These are phyloP conservation scores for Exophiala sideris DNA, from an alignment of 2,329 filamentous ascomycete species.

Conservation along the genomic window DNA sequence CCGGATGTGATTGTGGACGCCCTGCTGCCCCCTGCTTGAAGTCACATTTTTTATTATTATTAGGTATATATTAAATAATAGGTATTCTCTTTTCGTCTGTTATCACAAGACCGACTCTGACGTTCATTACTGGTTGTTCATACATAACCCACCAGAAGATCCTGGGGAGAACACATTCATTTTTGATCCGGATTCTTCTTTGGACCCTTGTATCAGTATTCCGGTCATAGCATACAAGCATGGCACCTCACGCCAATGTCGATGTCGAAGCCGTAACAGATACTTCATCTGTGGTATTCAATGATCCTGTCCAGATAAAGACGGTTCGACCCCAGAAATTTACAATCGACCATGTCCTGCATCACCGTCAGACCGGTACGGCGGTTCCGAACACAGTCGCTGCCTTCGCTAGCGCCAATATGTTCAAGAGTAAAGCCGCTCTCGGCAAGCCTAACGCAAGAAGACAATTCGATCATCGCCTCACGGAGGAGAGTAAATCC, in stretches of 20 bases:
- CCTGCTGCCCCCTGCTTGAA: too few species aligned
- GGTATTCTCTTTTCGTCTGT: background rate
- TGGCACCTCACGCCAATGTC: slow-evolving; percentile 28
- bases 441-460: slow-evolving; percentile 67
- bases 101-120: background rate
- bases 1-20: background rate
- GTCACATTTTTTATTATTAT: background rate
- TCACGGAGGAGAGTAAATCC: slow-evolving; percentile 61
- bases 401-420: slow-evolving; percentile 18
- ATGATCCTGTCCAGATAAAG: slow-evolving; percentile 32
- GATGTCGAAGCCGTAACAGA: slow-evolving; percentile 33
- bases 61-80: too few species aligned
- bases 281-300: slow-evolving; percentile 36
- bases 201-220: too few species aligned
- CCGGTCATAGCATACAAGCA: background rate
- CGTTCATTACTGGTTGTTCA: too few species aligned
- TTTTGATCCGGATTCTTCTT: too few species aligned
- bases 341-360: slow-evolving; percentile 64
- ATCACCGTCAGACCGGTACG: slow-evolving; percentile 66
- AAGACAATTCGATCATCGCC: slow-evolving; percentile 66
- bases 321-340: slow-evolving; percentile 35
- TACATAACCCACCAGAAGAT: too few species aligned
- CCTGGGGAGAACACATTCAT: too few species aligned
- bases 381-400: slow-evolving; percentile 22
- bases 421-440: slow-evolving; percentile 33